Evolutionary conservation across 768 basidiomycete genomes (phyloP).

Genomic region (Gautieria morchelliformis): DNA sequence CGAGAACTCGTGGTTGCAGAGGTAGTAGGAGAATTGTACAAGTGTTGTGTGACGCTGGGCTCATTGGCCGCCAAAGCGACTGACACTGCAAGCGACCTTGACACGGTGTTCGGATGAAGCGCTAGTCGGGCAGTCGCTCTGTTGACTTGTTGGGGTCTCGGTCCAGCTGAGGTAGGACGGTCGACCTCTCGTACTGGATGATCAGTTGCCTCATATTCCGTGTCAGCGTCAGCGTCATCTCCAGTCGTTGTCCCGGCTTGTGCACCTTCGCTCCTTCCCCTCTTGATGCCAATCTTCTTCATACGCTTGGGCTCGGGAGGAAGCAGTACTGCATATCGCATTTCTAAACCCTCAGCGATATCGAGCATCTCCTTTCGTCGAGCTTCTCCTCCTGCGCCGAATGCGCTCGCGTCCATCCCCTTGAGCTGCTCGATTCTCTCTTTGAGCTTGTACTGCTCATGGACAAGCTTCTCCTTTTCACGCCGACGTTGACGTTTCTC

Average conservation of each 20-base stretch:
- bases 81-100: background rate
- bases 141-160: background rate
- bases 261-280: constrained; percentile 13
- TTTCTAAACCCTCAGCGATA: constrained; percentile 54
- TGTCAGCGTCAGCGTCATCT: constrained; percentile 1
- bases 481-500: constrained; percentile 79
- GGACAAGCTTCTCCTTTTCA: constrained; percentile 86
- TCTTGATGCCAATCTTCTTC: constrained; percentile 6
- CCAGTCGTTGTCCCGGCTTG: constrained; percentile 7
- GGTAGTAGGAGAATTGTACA: background rate
- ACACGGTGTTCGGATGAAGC: background rate
- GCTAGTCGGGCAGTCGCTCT: background rate
- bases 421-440: constrained; percentile 79
- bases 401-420: constrained; percentile 61
- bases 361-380: constrained; percentile 67
- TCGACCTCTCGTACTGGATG: constrained; percentile 7
- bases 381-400: constrained; percentile 69
- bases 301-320: constrained; percentile 44
- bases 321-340: constrained; percentile 65
- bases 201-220: constrained; percentile 13
- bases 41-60: background rate
- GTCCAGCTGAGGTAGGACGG: constrained; percentile 9
- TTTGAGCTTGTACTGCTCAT: constrained; percentile 87
- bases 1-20: background rate
- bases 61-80: background rate